Percentiles rank a stretch among this genome's conserved stretches.
phyloP scores from a whole-genome alignment of 257 asterid species.

The Parsonsia alboflavescens region DNA sequence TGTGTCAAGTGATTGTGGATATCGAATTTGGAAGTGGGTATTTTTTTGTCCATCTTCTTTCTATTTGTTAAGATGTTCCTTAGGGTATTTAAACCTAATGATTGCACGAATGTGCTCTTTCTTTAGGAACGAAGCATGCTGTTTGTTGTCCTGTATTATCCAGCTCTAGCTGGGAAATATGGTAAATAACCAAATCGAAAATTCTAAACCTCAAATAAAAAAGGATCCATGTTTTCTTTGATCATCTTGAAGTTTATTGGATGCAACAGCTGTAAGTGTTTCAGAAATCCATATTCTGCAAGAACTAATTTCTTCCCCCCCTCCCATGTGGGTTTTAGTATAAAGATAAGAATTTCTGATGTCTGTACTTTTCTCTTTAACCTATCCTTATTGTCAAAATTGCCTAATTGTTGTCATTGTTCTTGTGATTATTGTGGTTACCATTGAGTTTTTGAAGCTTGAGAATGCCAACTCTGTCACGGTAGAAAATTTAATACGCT shows the following conservation, averaged over 20 bases:
- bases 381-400: neutral
- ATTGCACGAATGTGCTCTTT: neutral
- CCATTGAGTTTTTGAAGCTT: conserved; percentile 1
- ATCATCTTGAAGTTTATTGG: neutral
- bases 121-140: neutral
- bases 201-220: neutral
- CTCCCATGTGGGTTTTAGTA: neutral
- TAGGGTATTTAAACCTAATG: neutral
- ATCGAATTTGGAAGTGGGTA: neutral
- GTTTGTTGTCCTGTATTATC: neutral
- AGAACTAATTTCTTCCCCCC: neutral
- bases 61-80: conserved; percentile 1
- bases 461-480: neutral
- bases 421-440: neutral
- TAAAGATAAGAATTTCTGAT: neutral
- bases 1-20: neutral
- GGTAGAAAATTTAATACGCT: neutral
- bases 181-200: neutral
- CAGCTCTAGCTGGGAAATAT: neutral
- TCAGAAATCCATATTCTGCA: neutral
- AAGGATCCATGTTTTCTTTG: neutral
- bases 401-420: neutral
- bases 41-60: neutral
- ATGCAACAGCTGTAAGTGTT: neutral
- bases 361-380: neutral